Evolutionary conservation across 805 yeast species (phyloP).

Genomic region (Starmerella geochares): DNA sequence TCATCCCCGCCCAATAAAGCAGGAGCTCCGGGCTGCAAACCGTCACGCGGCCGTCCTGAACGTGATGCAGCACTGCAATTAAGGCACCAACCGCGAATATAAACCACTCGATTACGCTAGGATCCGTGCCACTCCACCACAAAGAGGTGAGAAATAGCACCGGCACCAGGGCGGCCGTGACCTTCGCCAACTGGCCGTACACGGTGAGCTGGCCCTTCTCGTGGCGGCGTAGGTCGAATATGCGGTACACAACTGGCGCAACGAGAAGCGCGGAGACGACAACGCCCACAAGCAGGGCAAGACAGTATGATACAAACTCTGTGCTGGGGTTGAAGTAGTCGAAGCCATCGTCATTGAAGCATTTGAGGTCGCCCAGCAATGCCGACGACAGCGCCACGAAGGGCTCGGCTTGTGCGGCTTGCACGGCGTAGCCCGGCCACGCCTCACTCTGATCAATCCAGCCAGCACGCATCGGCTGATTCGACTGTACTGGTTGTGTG

Average conservation of each 20-base stretch:
- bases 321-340: slow-evolving; percentile 22
- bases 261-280: slow-evolving; percentile 10
- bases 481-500: neutral
- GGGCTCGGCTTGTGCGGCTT: slow-evolving; percentile 2
- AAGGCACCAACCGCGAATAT: slow-evolving; percentile 10
- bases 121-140: slow-evolving; percentile 1
- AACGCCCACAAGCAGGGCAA: slow-evolving; percentile 18
- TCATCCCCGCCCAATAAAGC: slow-evolving; percentile 23
- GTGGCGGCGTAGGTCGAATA: slow-evolving; percentile 14
- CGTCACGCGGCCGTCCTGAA: slow-evolving; percentile 27
- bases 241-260: slow-evolving; percentile 17
- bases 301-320: slow-evolving; percentile 23
- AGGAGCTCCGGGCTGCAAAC: slow-evolving; percentile 23
- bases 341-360: slow-evolving; percentile 13
- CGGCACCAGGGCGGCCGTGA: slow-evolving; percentile 18
- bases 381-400: slow-evolving; percentile 5
- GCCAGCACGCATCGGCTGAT: neutral
- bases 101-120: slow-evolving; percentile 15
- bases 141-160: slow-evolving; percentile 13
- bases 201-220: slow-evolving; percentile 17
- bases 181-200: slow-evolving; percentile 20
- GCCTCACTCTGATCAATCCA: neutral
- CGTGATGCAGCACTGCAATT: slow-evolving; percentile 15
- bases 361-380: slow-evolving; percentile 12
- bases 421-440: neutral